These are phyloP conservation scores for Colletotrichum zoysiae DNA, from an alignment of 2,329 filamentous ascomycete genomes.

Conservation along the genomic window DNA sequence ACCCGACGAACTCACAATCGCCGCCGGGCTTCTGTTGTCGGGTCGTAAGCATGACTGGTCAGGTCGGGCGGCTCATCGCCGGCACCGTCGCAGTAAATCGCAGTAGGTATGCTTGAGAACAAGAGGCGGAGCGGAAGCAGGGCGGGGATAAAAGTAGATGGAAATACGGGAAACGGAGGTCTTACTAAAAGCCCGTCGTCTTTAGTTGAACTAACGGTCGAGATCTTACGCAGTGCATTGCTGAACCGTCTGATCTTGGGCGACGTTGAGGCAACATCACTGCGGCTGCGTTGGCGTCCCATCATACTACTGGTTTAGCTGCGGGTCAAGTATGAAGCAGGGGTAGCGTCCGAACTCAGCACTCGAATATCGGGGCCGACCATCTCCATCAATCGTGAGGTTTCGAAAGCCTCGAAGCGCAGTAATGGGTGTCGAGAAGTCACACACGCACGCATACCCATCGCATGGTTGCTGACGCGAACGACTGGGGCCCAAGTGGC, in stretches of 20 bases:
- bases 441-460: conserved; percentile 1
- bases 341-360: conserved; percentile 2
- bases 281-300: conserved; percentile 21
- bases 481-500: conserved; percentile 8
- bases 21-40: conserved; percentile 11
- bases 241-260: conserved; percentile 13
- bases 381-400: background rate
- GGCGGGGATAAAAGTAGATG: no score
- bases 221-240: conserved; percentile 8
- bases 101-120: background rate
- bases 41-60: conserved; percentile 3
- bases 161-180: background rate
- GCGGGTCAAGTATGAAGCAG: background rate
- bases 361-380: background rate
- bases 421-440: background rate
- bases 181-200: background rate
- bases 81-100: background rate
- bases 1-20: conserved; percentile 8
- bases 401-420: background rate
- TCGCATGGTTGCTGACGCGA: conserved; percentile 16
- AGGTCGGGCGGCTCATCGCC: conserved; percentile 2
- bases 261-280: conserved; percentile 15
- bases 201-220: background rate
- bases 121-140: background rate
- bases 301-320: background rate